A percentile compares a stretch with the other conserved stretches of the same genome.
These are phyloP conservation scores for Aphanoascus verrucosus DNA, from an alignment of 2,329 filamentous ascomycete species.

Conservation along the genomic window DNA sequence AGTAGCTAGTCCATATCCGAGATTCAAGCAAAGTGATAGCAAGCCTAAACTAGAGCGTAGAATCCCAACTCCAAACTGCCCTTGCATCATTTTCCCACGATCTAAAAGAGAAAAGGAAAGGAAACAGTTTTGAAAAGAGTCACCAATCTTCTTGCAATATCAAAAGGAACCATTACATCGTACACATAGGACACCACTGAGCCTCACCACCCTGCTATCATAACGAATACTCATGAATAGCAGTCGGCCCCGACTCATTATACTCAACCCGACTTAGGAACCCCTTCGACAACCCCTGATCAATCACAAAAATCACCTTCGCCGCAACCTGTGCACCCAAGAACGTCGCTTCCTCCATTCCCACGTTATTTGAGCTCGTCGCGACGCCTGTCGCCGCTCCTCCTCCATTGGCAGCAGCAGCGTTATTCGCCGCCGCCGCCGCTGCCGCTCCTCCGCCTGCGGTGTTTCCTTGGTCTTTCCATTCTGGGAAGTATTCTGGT, in stretches of 20 bases:
- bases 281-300: conserved; percentile 55
- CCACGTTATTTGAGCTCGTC: conserved; percentile 30
- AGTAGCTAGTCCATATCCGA: not conserved
- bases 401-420: conserved; percentile 21
- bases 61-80: not conserved
- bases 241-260: conserved; percentile 55
- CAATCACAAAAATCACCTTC: conserved; percentile 59
- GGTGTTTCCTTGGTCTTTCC: conserved; percentile 57
- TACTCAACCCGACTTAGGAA: conserved; percentile 60
- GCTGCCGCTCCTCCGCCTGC: conserved; percentile 11
- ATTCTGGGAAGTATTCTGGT: conserved; percentile 81
- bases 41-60: not conserved
- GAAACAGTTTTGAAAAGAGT: not conserved
- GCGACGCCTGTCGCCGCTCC: conserved; percentile 38
- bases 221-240: conserved; percentile 48
- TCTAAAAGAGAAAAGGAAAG: too few relatives aligned
- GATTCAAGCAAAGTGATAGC: not conserved
- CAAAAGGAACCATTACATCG: not conserved
- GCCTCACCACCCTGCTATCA: conserved; percentile 16
- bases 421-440: not conserved
- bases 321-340: conserved; percentile 79
- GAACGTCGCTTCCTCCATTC: conserved; percentile 73
- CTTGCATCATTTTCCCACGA: not conserved
- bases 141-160: not conserved
- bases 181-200: not conserved